A percentile compares a stretch with the other conserved stretches of the same genome.
These are phyloP conservation scores for Sistotremastrum niveocremeum DNA, from an alignment of 768 basidiomycete genomes.

Conservation along the genomic window DNA sequence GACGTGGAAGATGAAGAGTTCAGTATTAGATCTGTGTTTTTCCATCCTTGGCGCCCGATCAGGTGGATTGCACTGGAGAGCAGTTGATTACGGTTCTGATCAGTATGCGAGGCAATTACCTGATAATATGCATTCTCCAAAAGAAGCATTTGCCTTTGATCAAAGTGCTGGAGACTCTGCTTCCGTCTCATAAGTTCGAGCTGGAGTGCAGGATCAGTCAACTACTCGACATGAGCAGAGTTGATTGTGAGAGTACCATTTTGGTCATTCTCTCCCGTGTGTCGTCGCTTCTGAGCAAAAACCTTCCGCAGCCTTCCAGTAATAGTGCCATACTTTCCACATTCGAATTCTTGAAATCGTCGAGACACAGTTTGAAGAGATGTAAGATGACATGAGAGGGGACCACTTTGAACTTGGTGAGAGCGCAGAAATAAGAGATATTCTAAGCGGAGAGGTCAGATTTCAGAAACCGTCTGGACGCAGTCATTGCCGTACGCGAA, in stretches of 20 bases:
- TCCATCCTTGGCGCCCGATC: constrained; percentile 78
- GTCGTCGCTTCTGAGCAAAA: constrained; percentile 74
- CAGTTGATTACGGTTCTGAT: constrained; percentile 4
- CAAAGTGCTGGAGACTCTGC: constrained; percentile 85
- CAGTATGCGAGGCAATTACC: constrained; percentile 25
- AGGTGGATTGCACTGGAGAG: constrained; percentile 81
- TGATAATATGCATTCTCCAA: constrained; percentile 98
- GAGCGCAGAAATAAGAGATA: constrained; percentile 70
- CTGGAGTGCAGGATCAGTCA: constrained; percentile 23
- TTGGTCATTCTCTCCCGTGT: constrained; percentile 76
- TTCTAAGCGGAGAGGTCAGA: constrained; percentile 54
- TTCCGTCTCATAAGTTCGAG: constrained; percentile 92
- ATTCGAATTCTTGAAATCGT: constrained; percentile 87
- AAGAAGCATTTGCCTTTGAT: constrained; percentile 76
- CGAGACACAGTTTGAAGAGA: constrained; percentile 92
- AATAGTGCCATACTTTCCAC: constrained; percentile 87
- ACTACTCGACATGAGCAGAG: constrained; percentile 2
- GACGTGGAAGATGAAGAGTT: constrained; percentile 92
- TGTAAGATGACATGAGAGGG: constrained; percentile 87
- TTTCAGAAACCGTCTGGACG: constrained; percentile 78
- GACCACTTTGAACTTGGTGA: constrained; percentile 93
- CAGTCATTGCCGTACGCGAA: no score
- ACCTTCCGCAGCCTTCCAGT: constrained; percentile 89
- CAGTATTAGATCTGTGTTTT: constrained; percentile 74
- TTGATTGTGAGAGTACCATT: constrained; percentile 42